Percentiles rank a stretch among this genome's conserved stretches.
phyloP scores from a whole-genome alignment of 2,329 filamentous ascomycete genomes.

The Blastomyces emzantsi region DNA sequence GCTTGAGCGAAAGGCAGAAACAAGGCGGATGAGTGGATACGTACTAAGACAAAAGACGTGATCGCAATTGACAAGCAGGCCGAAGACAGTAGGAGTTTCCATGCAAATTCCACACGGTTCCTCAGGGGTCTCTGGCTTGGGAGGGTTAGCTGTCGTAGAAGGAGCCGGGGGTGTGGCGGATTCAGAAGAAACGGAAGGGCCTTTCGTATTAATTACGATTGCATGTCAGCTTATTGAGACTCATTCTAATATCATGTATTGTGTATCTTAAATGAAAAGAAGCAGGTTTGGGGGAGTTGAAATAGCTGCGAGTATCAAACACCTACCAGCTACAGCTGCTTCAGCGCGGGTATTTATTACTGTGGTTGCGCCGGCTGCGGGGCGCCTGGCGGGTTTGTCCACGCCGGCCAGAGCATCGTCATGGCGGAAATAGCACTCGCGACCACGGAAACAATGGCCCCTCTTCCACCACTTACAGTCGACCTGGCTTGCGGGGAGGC shows the following conservation, averaged over 20 bases:
- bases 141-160: conserved; percentile 1
- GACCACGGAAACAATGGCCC: conserved; percentile 20
- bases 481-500: conserved; percentile 15
- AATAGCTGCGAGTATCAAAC: neutral
- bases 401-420: conserved; percentile 17
- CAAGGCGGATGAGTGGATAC: neutral
- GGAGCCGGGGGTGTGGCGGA: neutral
- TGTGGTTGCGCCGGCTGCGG: neutral
- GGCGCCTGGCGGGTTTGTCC: conserved; percentile 5
- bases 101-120: conserved; percentile 24
- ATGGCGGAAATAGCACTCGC: conserved; percentile 21
- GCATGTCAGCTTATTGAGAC: neutral
- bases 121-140: neutral
- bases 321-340: neutral
- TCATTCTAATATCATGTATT: neutral
- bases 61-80: conserved; percentile 22
- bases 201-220: neutral
- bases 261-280: neutral
- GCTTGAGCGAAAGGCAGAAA: neutral
- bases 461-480: conserved; percentile 24
- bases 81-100: conserved; percentile 22
- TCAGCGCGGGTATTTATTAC: neutral
- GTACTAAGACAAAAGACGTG: conserved; percentile 27
- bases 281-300: too few relatives aligned
- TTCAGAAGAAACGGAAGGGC: neutral